Base-by-base conservation (phyloP, 306 rosid species). In the Arachis stenosperma region DNA sequence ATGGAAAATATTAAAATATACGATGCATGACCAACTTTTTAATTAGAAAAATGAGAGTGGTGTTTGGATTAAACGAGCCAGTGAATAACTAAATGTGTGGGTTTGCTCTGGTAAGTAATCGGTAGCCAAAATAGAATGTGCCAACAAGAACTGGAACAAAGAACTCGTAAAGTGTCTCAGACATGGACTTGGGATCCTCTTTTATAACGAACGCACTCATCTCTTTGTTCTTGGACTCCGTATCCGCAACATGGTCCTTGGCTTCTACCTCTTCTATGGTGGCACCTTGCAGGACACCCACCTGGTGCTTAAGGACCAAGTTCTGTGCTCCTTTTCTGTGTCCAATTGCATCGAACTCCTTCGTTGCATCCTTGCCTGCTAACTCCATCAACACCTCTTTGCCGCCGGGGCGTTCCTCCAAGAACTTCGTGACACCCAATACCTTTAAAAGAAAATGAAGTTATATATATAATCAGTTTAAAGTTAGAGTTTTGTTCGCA, bases 351-450 rank as follows among this genome's bases (percentile, higher is more conserved):
- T 84, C 85, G 47, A 85, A 85, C 53, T 83, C 88, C 73, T 83
- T 86, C 8, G 85, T 85, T 2, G 90, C 90, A 61, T 88, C 88
- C 63, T 79, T 88, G 15, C 88, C 92, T 1, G 85, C 90, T 2
- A 77, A 72, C 55, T 85, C 90, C 29, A 71, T 0, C 56, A 86
- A 11, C 67, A 83, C 88, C 47, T 88, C 92, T 50, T 84, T 90
- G 66, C 92, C 92, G 65, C 90, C 92, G 0, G 90, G 92, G 77
- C 84, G 92, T 65, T 83, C 86, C 75, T 62, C 86, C 86, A 79
- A 68, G 29, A 88, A 85, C 81, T 81, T 88, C 1, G 86, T 88
- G 43, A 88, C 83, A 2, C 85, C 61, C 90, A 86, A 40, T 62
- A 88, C 92, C 90, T 88, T 17, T n/a, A 70, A 68, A 56, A 22